phyloP scores from a whole-genome alignment of 148 eudicot genomes.

The Polygonum aviculare region DNA sequence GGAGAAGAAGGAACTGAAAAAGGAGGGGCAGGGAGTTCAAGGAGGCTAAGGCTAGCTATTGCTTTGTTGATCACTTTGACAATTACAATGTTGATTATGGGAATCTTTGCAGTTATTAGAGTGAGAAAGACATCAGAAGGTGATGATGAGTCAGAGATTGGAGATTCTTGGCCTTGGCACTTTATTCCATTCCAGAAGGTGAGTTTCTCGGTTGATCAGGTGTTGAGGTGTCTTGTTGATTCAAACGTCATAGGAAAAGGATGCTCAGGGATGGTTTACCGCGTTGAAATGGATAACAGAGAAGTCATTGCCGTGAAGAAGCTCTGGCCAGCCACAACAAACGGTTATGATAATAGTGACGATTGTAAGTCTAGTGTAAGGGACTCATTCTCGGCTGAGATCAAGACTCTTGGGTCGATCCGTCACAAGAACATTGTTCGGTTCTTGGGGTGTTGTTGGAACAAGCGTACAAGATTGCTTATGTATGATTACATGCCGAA shows the following conservation, averaged over 20 bases:
- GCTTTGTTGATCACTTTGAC: conserved; percentile 48
- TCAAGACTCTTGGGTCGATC: conserved; percentile 72
- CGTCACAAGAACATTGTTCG: conserved; percentile 83
- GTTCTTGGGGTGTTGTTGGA: conserved; percentile 89
- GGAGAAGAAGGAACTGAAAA: conserved; percentile 11
- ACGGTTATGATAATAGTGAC: conserved; percentile 16
- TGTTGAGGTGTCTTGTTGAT: conserved; percentile 59
- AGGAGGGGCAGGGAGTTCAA: conserved; percentile 19
- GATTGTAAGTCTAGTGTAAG: conserved; percentile 46
- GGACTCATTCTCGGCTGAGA: conserved; percentile 83
- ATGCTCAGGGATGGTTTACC: conserved; percentile 79
- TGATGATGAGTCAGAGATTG: conserved; percentile 59
- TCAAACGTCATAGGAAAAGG: conserved; percentile 78
- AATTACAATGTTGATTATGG: conserved; percentile 59
- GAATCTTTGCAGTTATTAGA: conserved; percentile 50
- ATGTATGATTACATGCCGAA: conserved; percentile 94
- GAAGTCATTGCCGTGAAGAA: conserved; percentile 81
- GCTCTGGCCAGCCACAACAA: conserved; percentile 54
- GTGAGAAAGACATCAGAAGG: conserved; percentile 36
- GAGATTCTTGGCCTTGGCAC: conserved; percentile 73
- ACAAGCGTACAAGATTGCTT: conserved; percentile 53
- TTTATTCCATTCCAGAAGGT: conserved; percentile 86
- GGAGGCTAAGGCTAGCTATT: conserved; percentile 52
- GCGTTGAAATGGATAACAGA: conserved; percentile 58
- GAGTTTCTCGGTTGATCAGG: conserved; percentile 64